Evolutionary conservation across 768 basidiomycete genomes (phyloP), one percentile per base, ranked within the genome.

Genomic region (Leccinum longicurvipes): DNA sequence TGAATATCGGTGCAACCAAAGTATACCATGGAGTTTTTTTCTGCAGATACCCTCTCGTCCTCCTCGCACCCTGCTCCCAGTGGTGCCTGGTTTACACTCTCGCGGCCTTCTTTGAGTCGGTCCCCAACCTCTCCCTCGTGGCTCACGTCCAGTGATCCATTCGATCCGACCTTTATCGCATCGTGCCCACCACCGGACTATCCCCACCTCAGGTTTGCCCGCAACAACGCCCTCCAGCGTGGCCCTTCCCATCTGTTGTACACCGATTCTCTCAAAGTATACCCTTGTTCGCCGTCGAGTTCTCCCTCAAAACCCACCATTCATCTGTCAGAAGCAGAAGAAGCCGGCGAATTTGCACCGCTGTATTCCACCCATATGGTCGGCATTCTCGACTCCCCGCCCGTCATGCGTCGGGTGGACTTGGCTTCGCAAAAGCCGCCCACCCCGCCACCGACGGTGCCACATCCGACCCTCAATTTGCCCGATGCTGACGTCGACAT

Each of bases 361-460:
- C 2, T 58, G 47, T 73, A 71, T 32, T 65, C 58, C 25, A 65
- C 67, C 2, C 70, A 67, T 50, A 55, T 72, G 6, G 59, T 52
- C 3, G 72, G 74, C 15, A 53, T 73, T 23, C 67, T 74, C 50
- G 72, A 74, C 62, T 75, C 73, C 1, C 70, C 76, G 3, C 55
- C 65, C 1, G 64, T 70, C 50, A 66, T 73, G 64, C 67, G 66
- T 28, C 68, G 71, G 55, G 61, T 61, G 62, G 67, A 68, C 41
- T 51, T 69, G 47, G 58, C 61, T 21, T 67, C 55, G 27, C 68
- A 71, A 29, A 68, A 57, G 59, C 77, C 71, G 3, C 67, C 73
- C 55, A 76, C 77, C 19, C 79, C 78, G 50, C 78, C 78, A 17
- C 72, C 75, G 32, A 78, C 76, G 19, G 66, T 76, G 52, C 74